Conservation (phyloP, 345 rosid genomes). For the Geranium brycei region DNA sequence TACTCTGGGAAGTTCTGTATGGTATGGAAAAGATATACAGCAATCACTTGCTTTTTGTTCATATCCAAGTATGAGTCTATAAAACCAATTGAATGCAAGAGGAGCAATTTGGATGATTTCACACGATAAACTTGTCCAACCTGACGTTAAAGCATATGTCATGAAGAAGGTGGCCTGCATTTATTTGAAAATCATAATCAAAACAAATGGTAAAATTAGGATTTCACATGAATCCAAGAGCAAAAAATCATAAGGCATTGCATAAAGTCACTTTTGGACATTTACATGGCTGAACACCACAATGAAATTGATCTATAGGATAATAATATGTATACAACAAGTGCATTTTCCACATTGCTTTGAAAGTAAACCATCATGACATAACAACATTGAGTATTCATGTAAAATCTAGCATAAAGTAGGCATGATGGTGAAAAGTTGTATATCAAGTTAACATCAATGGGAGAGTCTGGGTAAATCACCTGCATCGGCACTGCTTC, state of each 20-base stretch:
- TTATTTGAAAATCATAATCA: constrained; percentile 6
- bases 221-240: too few relatives aligned
- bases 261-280: too few relatives aligned
- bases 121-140: constrained; percentile 81
- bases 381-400: too few relatives aligned
- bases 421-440: too few relatives aligned
- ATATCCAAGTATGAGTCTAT: constrained; percentile 31
- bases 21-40: constrained; percentile 57
- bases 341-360: too few relatives aligned
- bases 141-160: constrained; percentile 85
- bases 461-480: not conserved
- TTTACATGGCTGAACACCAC: too few relatives aligned
- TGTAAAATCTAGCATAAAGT: too few relatives aligned
- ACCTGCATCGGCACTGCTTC: constrained; percentile 74
- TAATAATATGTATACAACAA: too few relatives aligned
- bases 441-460: not conserved
- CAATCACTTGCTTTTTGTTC: constrained; percentile 31
- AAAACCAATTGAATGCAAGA: constrained; percentile 37
- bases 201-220: not conserved
- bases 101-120: constrained; percentile 64
- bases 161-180: constrained; percentile 84
- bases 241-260: not conserved
- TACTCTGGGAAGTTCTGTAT: constrained; percentile 74
- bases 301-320: too few relatives aligned
- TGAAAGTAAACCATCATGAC: too few relatives aligned